phyloP scores from a whole-genome alignment of 1,284 basidiomycete species.

The Austropuccinia psidii region DNA sequence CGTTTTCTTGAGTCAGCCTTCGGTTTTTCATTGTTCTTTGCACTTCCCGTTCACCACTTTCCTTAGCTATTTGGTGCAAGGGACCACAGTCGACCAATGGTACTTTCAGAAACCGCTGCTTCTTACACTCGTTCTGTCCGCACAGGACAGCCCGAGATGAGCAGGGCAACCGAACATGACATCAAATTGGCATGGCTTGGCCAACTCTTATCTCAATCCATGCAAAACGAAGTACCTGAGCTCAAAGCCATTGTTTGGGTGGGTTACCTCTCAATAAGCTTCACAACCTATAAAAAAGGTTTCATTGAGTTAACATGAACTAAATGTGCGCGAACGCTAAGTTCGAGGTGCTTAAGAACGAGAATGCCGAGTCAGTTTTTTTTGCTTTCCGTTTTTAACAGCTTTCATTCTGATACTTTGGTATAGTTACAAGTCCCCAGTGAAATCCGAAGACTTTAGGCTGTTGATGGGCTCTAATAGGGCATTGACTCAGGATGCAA shows the following conservation, averaged over 20 bases:
- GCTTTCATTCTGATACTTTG: not conserved
- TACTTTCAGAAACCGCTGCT: conserved; percentile 16
- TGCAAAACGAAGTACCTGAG: conserved; percentile 17
- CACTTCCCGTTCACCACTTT: not conserved
- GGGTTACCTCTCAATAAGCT: not conserved
- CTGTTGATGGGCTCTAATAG: not conserved
- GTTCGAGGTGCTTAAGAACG: conserved; percentile 31
- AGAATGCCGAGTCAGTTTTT: conserved; percentile 21
- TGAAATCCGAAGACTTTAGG: conserved; percentile 32
- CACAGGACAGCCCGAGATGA: not conserved
- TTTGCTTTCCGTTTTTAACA: not conserved
- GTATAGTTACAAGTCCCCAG: conserved; percentile 15
- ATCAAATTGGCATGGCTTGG: conserved; percentile 18
- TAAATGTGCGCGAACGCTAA: not conserved
- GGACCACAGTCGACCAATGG: not conserved
- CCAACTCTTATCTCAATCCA: not conserved
- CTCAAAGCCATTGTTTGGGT: conserved; percentile 30
- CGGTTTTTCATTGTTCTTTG: not conserved
- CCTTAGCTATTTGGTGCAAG: conserved; percentile 3
- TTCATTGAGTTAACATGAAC: not conserved
- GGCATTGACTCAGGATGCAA: not conserved
- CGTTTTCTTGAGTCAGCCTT: not conserved
- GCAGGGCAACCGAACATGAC: conserved; percentile 12
- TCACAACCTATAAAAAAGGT: not conserved
- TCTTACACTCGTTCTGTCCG: conserved; percentile 11